Conservation (phyloP, 75 land plant genomes). For the Cunninghamia lanceolata region DNA sequence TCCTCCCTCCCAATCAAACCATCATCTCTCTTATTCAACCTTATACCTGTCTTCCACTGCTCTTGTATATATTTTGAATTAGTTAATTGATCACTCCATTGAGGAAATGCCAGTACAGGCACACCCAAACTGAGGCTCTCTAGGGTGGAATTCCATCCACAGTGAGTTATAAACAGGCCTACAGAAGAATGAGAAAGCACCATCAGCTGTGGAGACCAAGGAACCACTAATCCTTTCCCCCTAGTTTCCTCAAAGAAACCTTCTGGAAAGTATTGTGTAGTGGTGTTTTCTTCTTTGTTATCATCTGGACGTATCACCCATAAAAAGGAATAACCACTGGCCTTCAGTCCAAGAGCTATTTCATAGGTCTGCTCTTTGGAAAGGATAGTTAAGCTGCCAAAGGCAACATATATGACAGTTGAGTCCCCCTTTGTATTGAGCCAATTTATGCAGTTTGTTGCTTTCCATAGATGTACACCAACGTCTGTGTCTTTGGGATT, state of each 20-base stretch:
- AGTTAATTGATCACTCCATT: constrained; percentile 21
- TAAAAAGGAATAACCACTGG: constrained; percentile 24
- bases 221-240: constrained; percentile 14
- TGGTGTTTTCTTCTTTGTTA: background rate
- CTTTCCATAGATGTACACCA: constrained; percentile 17
- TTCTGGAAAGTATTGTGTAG: background rate
- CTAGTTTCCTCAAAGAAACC: constrained; percentile 8
- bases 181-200: constrained; percentile 16
- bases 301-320: constrained; percentile 21
- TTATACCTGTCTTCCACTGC: constrained; percentile 3
- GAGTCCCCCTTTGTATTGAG: constrained; percentile 19
- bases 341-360: constrained; percentile 25
- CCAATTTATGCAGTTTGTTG: constrained; percentile 35
- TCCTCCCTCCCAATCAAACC: constrained; percentile 26
- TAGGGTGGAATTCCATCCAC: constrained; percentile 24
- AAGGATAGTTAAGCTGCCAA: constrained; percentile 31
- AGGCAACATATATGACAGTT: constrained; percentile 40
- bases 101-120: constrained; percentile 17
- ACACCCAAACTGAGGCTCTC: constrained; percentile 18
- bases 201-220: constrained; percentile 21
- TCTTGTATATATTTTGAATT: constrained; percentile 23
- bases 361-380: constrained; percentile 29
- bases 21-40: constrained; percentile 14
- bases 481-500: background rate
- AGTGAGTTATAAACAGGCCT: constrained; percentile 18